Conservation (phyloP, 2,329 filamentous ascomycete species). For the Cercospora sojina region DNA sequence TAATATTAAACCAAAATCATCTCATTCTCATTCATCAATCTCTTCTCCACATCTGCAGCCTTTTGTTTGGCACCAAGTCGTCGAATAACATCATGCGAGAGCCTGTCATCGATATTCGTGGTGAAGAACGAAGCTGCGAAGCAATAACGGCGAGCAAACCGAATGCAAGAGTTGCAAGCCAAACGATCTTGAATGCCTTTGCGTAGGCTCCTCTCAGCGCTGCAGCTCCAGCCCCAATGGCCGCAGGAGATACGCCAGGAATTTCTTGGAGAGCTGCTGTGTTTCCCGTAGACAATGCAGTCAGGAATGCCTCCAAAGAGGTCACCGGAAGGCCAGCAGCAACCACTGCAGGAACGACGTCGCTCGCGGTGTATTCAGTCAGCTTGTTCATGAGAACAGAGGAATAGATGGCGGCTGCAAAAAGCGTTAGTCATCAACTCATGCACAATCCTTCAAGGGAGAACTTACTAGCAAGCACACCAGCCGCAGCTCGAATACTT, state of each 20-base stretch:
- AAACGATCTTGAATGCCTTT: background rate
- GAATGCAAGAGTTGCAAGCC: background rate
- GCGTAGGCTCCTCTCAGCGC: background rate
- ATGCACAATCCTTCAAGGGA: background rate
- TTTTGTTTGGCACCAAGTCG: background rate
- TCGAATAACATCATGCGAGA: background rate
- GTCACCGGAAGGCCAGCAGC: background rate
- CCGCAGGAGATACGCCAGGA: background rate
- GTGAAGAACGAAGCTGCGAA: background rate
- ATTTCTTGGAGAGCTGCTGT: background rate
- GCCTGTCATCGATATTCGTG: background rate
- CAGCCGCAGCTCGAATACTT: background rate
- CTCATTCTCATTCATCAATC: background rate
- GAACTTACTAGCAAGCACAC: background rate
- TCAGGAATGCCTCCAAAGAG: background rate
- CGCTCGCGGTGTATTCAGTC: background rate
- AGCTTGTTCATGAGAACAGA: background rate
- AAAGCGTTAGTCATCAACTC: background rate
- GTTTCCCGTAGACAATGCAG: background rate
- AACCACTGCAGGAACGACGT: background rate
- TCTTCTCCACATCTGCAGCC: background rate
- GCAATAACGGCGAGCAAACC: background rate
- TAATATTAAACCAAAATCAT: background rate
- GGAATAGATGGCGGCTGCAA: background rate
- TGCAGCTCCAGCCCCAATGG: background rate